Base-by-base conservation (phyloP, 768 basidiomycete genomes). In the Leccinum olivaceopallidum region DNA sequence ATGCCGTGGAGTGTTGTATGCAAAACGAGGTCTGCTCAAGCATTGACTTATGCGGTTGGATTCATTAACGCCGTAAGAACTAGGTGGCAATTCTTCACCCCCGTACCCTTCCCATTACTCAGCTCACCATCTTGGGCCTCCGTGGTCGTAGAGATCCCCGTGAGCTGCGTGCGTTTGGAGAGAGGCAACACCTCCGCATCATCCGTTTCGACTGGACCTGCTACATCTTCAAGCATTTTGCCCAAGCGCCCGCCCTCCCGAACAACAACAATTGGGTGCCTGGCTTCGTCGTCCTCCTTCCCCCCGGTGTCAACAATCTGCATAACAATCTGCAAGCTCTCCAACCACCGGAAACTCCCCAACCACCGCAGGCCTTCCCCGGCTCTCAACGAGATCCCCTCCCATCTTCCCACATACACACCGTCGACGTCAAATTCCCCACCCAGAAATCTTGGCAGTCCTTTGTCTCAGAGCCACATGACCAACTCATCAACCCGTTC, bases 121-220 rank as follows among this genome's bases (percentile, higher is more conserved):
- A 79, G 20, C 76, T 83, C 30, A 76, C 75, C 18, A 67, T 83
- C 55, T 50, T 75, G 55, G 75, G 75, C 57, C 62, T 78, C 13
- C 76, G 75, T 55, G 74, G 74, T 36, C 63, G 65, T 34, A 58
- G 65, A 53, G 71, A 68, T 14, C 57, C 60, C 8, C 66, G 67
- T 5, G 70, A 68, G 28, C 58, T 73, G 2, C 71, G 71, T 10
- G 71, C 70, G 4, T 76, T 81, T 39, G 77, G 73, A 22, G 72
- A 74, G 34, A 79, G 73, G 1, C 65, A 69, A 12, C 69, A 72
- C 3, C 72, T 83, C 20, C 75, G 72, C 16, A 69, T 72, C 20
- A 68, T 83, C n/a, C 76, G 75, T 52, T 72, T 82, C 53, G 81
- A 82, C 65, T 78, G 74, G 68, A 77, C 74, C 2, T 77, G 76